These are phyloP conservation scores for Corylus americana DNA, from an alignment of 306 rosid species.

Conservation along the genomic window DNA sequence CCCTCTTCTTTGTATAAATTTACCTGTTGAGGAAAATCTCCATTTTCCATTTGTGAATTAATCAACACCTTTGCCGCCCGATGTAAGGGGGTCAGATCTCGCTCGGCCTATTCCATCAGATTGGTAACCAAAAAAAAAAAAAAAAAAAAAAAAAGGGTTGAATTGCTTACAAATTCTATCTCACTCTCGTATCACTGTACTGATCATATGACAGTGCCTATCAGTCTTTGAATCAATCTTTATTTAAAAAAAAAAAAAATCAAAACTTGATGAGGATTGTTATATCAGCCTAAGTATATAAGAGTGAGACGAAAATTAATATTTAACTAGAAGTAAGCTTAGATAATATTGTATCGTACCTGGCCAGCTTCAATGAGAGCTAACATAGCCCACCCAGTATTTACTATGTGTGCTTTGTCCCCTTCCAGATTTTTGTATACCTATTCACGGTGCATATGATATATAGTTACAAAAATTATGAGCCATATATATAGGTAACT, in stretches of 20 bases:
- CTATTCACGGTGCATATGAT: constrained; percentile 22
- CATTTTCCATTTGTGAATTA: constrained; percentile 57
- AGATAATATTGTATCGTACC: constrained; percentile 23
- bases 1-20: not conserved
- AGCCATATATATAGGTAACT: not conserved
- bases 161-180: not conserved
- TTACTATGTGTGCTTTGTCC: constrained; percentile 54
- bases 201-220: no score
- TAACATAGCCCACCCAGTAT: constrained; percentile 76
- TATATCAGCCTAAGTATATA: no score
- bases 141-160: not conserved
- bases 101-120: constrained; percentile 35
- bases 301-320: no score
- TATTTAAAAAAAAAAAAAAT: no score
- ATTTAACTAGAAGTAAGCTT: not conserved
- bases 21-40: constrained; percentile 84
- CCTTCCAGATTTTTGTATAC: constrained; percentile 68
- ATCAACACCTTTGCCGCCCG: constrained; percentile 57
- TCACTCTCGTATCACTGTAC: no score
- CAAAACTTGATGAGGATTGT: no score
- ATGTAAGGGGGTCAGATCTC: constrained; percentile 64
- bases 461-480: not conserved
- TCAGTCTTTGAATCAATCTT: no score
- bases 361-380: constrained; percentile 70
- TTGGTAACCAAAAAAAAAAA: not conserved